Base-by-base conservation (phyloP, 2,329 filamentous ascomycete species). In the Cercospora sp. region DNA sequence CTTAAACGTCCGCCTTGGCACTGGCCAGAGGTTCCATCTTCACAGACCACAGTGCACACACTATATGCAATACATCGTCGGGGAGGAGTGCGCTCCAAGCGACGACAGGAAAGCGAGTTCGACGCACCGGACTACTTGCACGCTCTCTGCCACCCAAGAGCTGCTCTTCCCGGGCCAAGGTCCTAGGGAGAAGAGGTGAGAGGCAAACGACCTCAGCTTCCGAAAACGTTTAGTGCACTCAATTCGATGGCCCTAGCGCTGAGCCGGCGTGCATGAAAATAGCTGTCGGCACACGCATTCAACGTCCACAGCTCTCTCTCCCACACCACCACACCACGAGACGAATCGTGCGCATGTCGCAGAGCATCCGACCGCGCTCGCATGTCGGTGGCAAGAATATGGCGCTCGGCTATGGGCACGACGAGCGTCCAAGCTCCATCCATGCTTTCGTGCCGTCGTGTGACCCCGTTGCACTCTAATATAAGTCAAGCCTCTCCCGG, bases 401-500 rank as follows among this genome's bases (percentile, higher is more conserved):
- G 48, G 48, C 48, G 10, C 23, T 39, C 57, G 65, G 28, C 39
- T 67, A 53, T 39, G 57, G 59, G 6, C 60, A 59, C 53, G 63
- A 23, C 16, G 51, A 39, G 66, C 59, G 63, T 60, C 66, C 63
- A 65, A 68, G 66, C 66, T 68, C 59, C 66, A 28, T 42, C 33
- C 12, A 65, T 62, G 26, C 63, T 65, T 51, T 62, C 62, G 57
- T 65, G 42, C 55, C 66, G 61, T 51, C 36, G 57, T 61, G 57
- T 62, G 57, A 64, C 66, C 61, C 61, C 36, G 42, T 67, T 59
- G 31, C 55, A 58, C 62, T 33, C 45, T 59, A 59, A 65, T 62
- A 39, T 59, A 58, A 65, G 62, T 60, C 51, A 62, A 42, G 58
- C 66, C 58, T 59, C 60, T 60, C 63, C 66, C 63, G 61, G 60